These are phyloP conservation scores for Suillus plorans DNA, from an alignment of 768 basidiomycete genomes.

Conservation along the genomic window DNA sequence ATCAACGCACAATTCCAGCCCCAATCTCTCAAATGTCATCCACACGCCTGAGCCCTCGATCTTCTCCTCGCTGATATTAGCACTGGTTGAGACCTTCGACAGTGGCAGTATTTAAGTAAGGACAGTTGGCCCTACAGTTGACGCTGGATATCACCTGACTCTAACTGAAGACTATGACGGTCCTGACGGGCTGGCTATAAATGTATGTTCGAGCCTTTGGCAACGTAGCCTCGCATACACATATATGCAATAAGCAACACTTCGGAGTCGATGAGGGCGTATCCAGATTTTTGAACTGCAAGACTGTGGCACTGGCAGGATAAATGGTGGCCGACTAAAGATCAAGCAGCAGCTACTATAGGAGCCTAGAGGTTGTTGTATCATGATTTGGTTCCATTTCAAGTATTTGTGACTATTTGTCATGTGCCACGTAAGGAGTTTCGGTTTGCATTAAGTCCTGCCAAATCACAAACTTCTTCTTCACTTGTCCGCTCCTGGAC, in stretches of 20 bases:
- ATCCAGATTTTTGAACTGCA: not conserved
- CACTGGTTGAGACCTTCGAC: not conserved
- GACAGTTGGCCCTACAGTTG: not conserved
- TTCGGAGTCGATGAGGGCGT: not conserved
- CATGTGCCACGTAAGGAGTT: slow-evolving; percentile 6
- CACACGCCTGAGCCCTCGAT: too few species aligned
- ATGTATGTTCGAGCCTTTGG: not conserved
- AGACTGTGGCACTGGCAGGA: not conserved
- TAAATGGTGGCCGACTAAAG: too few species aligned
- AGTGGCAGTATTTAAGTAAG: not conserved
- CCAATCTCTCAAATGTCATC: too few species aligned
- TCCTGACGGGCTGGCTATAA: not conserved
- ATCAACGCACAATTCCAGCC: too few species aligned
- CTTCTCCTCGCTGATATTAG: too few species aligned
- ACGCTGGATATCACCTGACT: not conserved
- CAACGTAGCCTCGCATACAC: too few species aligned
- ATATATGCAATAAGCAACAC: not conserved
- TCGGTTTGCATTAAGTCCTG: slow-evolving; percentile 3
- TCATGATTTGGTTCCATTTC: not conserved
- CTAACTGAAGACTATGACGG: not conserved
- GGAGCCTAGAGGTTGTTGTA: not conserved
- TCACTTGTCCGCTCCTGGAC: slow-evolving; percentile 21
- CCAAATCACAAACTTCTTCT: slow-evolving; percentile 8
- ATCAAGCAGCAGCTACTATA: too few species aligned
- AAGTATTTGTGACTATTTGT: not conserved